Evolutionary conservation across 441 rosid species (phyloP).

Genomic region (Dalechampia spathulata): DNA sequence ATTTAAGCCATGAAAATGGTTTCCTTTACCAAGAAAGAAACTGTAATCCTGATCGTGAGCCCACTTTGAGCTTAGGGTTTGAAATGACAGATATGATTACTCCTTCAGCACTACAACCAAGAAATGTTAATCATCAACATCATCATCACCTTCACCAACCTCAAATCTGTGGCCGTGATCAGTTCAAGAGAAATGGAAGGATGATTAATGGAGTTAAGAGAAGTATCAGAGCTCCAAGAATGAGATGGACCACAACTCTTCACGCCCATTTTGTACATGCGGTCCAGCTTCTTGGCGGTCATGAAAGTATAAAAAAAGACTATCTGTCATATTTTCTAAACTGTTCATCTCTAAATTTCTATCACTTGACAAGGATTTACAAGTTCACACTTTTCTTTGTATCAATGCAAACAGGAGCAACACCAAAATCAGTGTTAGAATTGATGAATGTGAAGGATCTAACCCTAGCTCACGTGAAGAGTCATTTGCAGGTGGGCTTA

Average conservation of each 20-base stretch:
- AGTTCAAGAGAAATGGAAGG: slow-evolving; percentile 66
- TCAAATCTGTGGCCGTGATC: slow-evolving; percentile 55
- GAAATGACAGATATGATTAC: slow-evolving; percentile 30
- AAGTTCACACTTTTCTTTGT: background rate
- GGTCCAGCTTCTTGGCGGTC: slow-evolving; percentile 98
- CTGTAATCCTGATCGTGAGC: slow-evolving; percentile 16
- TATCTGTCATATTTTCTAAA: background rate
- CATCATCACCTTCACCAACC: slow-evolving; percentile 39
- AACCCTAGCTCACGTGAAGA: slow-evolving; percentile 99
- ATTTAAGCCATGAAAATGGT: slow-evolving; percentile 65
- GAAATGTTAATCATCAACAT: slow-evolving; percentile 23
- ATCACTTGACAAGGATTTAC: background rate
- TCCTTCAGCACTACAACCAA: slow-evolving; percentile 19
- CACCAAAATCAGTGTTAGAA: slow-evolving; percentile 96
- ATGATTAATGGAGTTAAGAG: slow-evolving; percentile 41
- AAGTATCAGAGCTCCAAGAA: slow-evolving; percentile 85
- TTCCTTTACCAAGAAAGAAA: slow-evolving; percentile 22
- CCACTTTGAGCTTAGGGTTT: slow-evolving; percentile 61
- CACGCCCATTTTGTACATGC: slow-evolving; percentile 96
- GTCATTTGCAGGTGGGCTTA: slow-evolving; percentile 90
- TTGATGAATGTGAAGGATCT: slow-evolving; percentile 98
- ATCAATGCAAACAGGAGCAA: slow-evolving; percentile 56
- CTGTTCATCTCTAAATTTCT: background rate
- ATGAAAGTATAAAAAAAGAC: slow-evolving; percentile 52
- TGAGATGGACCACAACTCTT: slow-evolving; percentile 97